phyloP scores from a whole-genome alignment of 805 yeast species.

The Candida nanaspora region DNA sequence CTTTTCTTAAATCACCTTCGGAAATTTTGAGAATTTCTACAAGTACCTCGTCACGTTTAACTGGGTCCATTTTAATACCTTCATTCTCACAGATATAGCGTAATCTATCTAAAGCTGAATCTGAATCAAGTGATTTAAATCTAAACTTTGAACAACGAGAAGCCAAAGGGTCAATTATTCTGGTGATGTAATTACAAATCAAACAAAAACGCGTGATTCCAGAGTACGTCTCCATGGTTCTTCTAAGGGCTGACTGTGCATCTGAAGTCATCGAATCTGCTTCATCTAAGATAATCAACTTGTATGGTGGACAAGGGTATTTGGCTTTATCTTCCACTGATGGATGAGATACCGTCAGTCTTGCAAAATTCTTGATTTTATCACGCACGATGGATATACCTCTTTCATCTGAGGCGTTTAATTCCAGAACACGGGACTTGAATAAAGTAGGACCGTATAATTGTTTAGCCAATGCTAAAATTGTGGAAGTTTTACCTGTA shows the following conservation, averaged over 20 bases:
- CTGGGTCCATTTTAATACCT: slow-evolving; percentile 23
- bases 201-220: slow-evolving; percentile 87
- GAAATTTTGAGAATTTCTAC: slow-evolving; percentile 63
- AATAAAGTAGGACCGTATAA: slow-evolving; percentile 67
- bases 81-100: slow-evolving; percentile 51
- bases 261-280: slow-evolving; percentile 98
- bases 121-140: slow-evolving; percentile 69
- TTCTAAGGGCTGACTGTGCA: slow-evolving; percentile 90
- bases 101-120: slow-evolving; percentile 64
- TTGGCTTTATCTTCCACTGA: slow-evolving; percentile 54
- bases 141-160: slow-evolving; percentile 95
- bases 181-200: slow-evolving; percentile 92
- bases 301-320: slow-evolving; percentile 96
- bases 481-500: slow-evolving; percentile 87
- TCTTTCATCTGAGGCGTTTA: slow-evolving; percentile 88
- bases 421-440: slow-evolving; percentile 67
- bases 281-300: slow-evolving; percentile 86
- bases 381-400: slow-evolving; percentile 85
- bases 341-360: slow-evolving; percentile 79
- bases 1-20: slow-evolving; percentile 87
- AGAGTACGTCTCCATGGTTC: slow-evolving; percentile 91
- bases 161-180: slow-evolving; percentile 94
- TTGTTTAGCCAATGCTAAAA: slow-evolving; percentile 74
- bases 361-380: slow-evolving; percentile 79
- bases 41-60: slow-evolving; percentile 43